Base-by-base conservation (phyloP, 495 filamentous ascomycete species). In the Penicillium taxi region DNA sequence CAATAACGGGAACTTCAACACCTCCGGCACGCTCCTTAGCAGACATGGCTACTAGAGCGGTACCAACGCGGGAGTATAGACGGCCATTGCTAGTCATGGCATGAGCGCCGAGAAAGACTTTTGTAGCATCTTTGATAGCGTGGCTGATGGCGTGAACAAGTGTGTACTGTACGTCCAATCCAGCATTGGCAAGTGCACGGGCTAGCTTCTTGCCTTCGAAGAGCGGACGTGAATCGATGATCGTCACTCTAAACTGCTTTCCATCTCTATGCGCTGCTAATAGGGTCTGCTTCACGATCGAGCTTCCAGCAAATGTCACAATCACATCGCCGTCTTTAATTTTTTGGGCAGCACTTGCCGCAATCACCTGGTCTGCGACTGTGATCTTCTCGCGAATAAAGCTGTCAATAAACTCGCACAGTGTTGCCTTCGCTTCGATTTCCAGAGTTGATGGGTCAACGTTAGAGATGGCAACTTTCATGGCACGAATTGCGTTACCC, bases 401-500 rank as follows among this genome's bases (percentile, higher is more conserved):
- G 44, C 67, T 74, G 57, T 96, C 88, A 54, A 98, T 96, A 41
- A 78, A 78, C 5, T 80, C 74, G 48, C 80, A 78, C 13, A 96
- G 73, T 6, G 75, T 61, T 14, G 73, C 63, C 65, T 94, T 96
- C 5, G 90, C 86, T 12, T 78, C 70, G 3, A 73, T 56, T 45
- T 98, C 88, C 9, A 84, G 76, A 5, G 77, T 74, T 41, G 83
- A 78, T 8, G 88, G 85, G 53, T 94, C 87, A 41, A 95, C 77
- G 31, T 79, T 81, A 35, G 82, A 77, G 58, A 98, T 88, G 52
- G 81, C 74, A 19, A 91, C 71, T 64, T 98, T 98, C 13, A 98
- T 72, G 64, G 87, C 86, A 24, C 93, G 77, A 56, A 98, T 95
- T 13, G 87, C 86, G 60, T 96, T 96, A 38, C 93, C 89, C 78